Evolutionary conservation across 1,284 basidiomycete genomes (phyloP), one percentile per base, ranked within the genome.

Genomic region (Ceratobasidium sp.): DNA sequence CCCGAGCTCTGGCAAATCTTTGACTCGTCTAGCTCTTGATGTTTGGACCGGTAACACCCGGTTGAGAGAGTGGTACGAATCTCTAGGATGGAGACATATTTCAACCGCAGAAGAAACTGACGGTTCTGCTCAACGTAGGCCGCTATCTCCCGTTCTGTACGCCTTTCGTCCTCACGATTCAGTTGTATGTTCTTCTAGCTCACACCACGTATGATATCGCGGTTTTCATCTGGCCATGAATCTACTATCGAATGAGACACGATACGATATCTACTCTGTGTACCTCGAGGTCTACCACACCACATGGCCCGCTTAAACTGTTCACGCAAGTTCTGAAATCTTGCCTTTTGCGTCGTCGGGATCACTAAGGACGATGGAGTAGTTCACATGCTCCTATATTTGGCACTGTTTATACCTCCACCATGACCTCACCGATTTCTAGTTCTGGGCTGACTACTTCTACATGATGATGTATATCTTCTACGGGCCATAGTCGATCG

Each of bases 201-300:
- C 66, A 28, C 15, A 23, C 12, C 12, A 71, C 69, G 5, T 71
- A 71, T 42, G 53, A 71, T 23, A 53, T 71, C 42, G 69, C 69
- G 20, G 69, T 71, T 23, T 71, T 42, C 40, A 33, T 58, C n/a
- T 71, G 69, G 69, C 69, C 69, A 6, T 71, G 46, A 71, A 28
- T 18, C 23, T 18, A 42, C 23, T 40, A 1, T 23, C 20, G 23
- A 4, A 23, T 39, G 23, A 15, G 26, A 40, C n/a, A 9, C 18
- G n/a, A 0, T 18, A 46, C 42, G 7, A 66, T 10, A 13, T 23
- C 20, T 12, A 13, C 6, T 0, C 33, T 33, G 33, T 4, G 33
- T 55, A 33, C 2, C 18, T 49, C 28, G 12, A 28, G 10, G n/a
- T 53, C 23, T 42, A 23, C 40, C 33, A 63, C n/a, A 13, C 3